Evolutionary conservation across 1,284 basidiomycete genomes (phyloP).

Genomic region (Singerocomus rubriflavus): DNA sequence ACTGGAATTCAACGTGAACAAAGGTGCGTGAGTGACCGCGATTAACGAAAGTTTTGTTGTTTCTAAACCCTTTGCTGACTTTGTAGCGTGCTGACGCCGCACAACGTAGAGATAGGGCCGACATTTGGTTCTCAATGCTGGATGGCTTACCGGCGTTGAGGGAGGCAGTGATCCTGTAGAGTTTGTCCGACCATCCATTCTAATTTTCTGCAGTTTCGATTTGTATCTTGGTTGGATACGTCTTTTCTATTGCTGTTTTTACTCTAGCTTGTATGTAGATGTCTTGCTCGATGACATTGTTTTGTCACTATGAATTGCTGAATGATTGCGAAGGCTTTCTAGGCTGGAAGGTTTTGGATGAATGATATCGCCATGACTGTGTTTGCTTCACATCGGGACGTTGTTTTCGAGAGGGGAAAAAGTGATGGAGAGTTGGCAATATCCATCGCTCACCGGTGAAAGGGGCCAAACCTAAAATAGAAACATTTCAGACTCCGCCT

Average conservation of each 20-base stretch:
- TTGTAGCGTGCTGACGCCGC: neutral
- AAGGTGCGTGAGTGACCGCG: constrained; percentile 17
- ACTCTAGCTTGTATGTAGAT: neutral
- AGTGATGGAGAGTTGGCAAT: neutral
- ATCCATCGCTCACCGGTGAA: neutral
- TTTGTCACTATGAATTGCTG: neutral
- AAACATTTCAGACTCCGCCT: constrained; percentile 24
- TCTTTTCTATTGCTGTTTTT: neutral
- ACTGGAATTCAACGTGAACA: neutral
- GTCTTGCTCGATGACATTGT: neutral
- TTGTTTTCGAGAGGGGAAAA: neutral
- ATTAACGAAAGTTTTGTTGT: neutral
- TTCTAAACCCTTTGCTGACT: neutral
- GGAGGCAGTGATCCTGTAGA: constrained; percentile 8
- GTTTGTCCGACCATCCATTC: neutral
- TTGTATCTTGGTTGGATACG: neutral
- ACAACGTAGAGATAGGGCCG: neutral
- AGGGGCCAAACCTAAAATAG: constrained; percentile 16
- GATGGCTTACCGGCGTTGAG: constrained; percentile 13
- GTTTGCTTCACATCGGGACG: neutral
- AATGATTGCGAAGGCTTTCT: neutral
- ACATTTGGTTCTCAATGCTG: neutral
- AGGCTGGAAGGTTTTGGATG: neutral
- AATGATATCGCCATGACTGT: neutral
- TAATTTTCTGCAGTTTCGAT: constrained; percentile 1